These are phyloP conservation scores for Kuraishia capsulata DNA, from an alignment of 805 yeast genomes.

Conservation along the genomic window DNA sequence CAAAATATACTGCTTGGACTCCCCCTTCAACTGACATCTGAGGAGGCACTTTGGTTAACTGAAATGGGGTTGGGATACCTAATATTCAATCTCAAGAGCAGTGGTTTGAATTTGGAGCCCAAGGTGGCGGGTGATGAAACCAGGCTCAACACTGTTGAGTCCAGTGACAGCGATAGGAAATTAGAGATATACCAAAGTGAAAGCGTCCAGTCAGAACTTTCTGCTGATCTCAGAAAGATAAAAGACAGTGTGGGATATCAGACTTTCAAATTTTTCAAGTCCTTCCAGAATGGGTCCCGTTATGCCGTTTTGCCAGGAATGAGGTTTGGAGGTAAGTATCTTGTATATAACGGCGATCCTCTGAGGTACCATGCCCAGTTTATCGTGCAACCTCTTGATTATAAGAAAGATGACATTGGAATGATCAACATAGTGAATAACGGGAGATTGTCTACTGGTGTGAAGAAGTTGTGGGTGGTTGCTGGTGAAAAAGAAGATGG, in stretches of 20 bases:
- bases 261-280: conserved; percentile 31
- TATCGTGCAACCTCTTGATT: conserved; percentile 46
- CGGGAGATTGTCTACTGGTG: conserved; percentile 90
- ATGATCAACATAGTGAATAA: conserved; percentile 60
- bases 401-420: conserved; percentile 42
- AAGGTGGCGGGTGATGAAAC: too few relatives aligned
- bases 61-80: conserved; percentile 11
- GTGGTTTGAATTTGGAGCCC: too few relatives aligned
- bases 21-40: conserved; percentile 65
- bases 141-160: too few relatives aligned
- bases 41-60: conserved; percentile 66
- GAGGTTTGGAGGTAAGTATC: conserved; percentile 81
- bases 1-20: conserved; percentile 82
- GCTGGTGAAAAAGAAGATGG: conserved; percentile 24
- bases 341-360: conserved; percentile 95
- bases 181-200: too few relatives aligned
- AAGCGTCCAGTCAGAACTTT: too few relatives aligned
- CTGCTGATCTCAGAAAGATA: too few relatives aligned
- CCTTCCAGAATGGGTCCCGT: conserved; percentile 17
- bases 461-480: conserved; percentile 74
- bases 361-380: conserved; percentile 82
- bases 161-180: too few relatives aligned
- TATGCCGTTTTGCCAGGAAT: conserved; percentile 74
- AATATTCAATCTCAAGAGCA: too few relatives aligned
- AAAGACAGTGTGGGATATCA: conserved; percentile 11